Evolutionary conservation across 495 filamentous ascomycete species (phyloP), one percentile per base, ranked within the genome.

Genomic region (Podospora pseudocomata): DNA sequence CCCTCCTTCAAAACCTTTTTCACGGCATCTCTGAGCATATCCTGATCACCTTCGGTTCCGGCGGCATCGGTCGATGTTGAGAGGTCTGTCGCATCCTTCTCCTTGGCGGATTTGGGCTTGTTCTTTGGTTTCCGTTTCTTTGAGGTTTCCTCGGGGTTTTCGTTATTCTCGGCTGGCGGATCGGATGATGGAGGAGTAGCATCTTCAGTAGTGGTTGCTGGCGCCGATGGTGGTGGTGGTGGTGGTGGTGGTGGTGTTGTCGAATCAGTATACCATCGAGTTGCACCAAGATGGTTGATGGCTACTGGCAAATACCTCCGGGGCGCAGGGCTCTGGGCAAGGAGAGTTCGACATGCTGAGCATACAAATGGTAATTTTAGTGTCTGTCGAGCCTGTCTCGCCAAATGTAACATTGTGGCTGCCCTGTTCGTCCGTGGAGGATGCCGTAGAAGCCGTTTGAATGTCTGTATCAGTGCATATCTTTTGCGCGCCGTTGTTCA

Each of bases 321-420:
- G 39, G 39, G 39, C 39, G 15, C 39, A 49, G 39, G 39, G 39
- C 5, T 32, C 39, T 49, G 26, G 59, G 30, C 18, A 30, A 61
- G 26, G 23, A 28, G 59, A 16, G 30, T 16, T 30, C 59, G 59
- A 61, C 59, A 61, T 61, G 59, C n/a, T n/a, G 59, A 19, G 30
- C 61, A 63, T 13, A 63, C 30, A 63, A 63, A 63, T 13, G 61
- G 61, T 6, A 32, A 20, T 44, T 26, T 39, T 1, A 63, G 32
- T 44, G 61, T 32, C 5, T 32, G 19, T 32, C 20, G 27, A 39
- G 61, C 61, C 61, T 63, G 61, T 49, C 61, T 63, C 32, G 61
- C 61, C 61, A 63, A 44, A 23, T 44, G 61, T 13, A 63, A 32
- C 61, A 63, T 63, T 49, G 18, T 44, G 9, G 59, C 13, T 49